These are phyloP conservation scores for Erucastrum elatum DNA, from an alignment of 345 rosid genomes.

Conservation along the genomic window DNA sequence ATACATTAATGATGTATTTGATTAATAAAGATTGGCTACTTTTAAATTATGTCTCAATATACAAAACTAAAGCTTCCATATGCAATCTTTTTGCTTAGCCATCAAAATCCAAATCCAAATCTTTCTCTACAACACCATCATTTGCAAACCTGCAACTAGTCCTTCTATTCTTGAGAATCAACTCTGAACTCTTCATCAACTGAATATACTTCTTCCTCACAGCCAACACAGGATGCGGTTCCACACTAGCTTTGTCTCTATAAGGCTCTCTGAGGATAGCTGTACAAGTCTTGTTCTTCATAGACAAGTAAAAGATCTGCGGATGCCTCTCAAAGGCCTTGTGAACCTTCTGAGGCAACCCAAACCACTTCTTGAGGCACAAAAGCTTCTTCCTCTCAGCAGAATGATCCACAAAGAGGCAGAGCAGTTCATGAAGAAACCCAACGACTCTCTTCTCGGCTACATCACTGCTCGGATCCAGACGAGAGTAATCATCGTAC, in stretches of 20 bases:
- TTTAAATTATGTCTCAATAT: neutral
- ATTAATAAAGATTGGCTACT: slow-evolving; percentile 16
- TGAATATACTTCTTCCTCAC: slow-evolving; percentile 65
- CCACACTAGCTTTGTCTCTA: slow-evolving; percentile 46
- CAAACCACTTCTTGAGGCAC: slow-evolving; percentile 71
- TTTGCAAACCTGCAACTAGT: slow-evolving; percentile 21
- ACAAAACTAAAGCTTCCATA: neutral
- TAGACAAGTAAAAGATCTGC: slow-evolving; percentile 73
- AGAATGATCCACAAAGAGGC: slow-evolving; percentile 82
- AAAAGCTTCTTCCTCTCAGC: slow-evolving; percentile 73
- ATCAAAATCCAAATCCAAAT: slow-evolving; percentile 44
- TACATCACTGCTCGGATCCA: slow-evolving; percentile 64
- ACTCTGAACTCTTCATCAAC: slow-evolving; percentile 59
- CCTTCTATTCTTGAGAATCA: slow-evolving; percentile 52
- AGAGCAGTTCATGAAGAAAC: slow-evolving; percentile 78
- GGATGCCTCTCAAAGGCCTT: slow-evolving; percentile 94
- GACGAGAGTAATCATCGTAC: slow-evolving; percentile 64
- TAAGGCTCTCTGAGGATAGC: slow-evolving; percentile 82
- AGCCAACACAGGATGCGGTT: slow-evolving; percentile 60
- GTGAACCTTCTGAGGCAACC: slow-evolving; percentile 78
- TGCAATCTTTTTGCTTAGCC: slow-evolving; percentile 26
- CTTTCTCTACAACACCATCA: slow-evolving; percentile 34
- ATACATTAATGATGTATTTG: neutral
- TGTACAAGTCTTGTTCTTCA: slow-evolving; percentile 70
- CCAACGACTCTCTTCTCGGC: slow-evolving; percentile 90